A percentile compares a stretch with the other conserved stretches of the same genome.
phyloP scores from a whole-genome alignment of 768 basidiomycete species.

The Kwoniella pini region DNA sequence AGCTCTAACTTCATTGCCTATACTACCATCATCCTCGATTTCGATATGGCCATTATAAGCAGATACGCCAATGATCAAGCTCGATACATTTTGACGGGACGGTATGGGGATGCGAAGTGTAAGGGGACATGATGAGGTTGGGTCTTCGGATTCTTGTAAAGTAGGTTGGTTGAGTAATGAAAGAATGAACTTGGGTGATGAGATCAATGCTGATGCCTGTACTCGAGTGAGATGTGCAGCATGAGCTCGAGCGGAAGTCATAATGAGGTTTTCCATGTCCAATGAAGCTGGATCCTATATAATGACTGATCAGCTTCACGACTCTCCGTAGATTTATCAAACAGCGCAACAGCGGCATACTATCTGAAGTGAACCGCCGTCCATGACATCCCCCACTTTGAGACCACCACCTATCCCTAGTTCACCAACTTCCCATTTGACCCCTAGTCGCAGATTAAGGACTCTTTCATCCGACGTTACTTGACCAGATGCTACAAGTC shows the following conservation, averaged over 20 bases:
- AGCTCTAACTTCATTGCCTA: slow-evolving; percentile 67
- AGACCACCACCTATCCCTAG: slow-evolving; percentile 67
- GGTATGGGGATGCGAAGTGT: slow-evolving; percentile 40
- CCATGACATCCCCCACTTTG: slow-evolving; percentile 58
- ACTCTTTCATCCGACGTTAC: slow-evolving; percentile 64
- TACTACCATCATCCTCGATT: slow-evolving; percentile 70
- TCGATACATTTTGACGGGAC: slow-evolving; percentile 15
- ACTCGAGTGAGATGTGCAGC: slow-evolving; percentile 50
- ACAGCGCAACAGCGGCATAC: too few species aligned
- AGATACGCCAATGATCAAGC: slow-evolving; percentile 71
- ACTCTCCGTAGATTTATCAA: slow-evolving; percentile 46
- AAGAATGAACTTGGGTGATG: slow-evolving; percentile 27
- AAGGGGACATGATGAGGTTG: slow-evolving; percentile 14
- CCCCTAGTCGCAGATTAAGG: slow-evolving; percentile 68
- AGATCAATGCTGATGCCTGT: slow-evolving; percentile 24
- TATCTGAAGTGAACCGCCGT: slow-evolving; percentile 59
- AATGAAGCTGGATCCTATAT: slow-evolving; percentile 66
- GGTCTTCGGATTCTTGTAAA: slow-evolving; percentile 49
- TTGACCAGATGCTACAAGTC: slow-evolving; percentile 20
- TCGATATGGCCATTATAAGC: slow-evolving; percentile 74
- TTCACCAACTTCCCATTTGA: slow-evolving; percentile 74
- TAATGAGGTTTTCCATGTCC: slow-evolving; percentile 72
- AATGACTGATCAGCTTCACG: neutral
- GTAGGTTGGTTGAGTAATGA: slow-evolving; percentile 30
- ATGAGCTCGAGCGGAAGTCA: slow-evolving; percentile 67